phyloP scores from a whole-genome alignment of 108 stramenopile species.

The Cylindrotheca closterium region DNA sequence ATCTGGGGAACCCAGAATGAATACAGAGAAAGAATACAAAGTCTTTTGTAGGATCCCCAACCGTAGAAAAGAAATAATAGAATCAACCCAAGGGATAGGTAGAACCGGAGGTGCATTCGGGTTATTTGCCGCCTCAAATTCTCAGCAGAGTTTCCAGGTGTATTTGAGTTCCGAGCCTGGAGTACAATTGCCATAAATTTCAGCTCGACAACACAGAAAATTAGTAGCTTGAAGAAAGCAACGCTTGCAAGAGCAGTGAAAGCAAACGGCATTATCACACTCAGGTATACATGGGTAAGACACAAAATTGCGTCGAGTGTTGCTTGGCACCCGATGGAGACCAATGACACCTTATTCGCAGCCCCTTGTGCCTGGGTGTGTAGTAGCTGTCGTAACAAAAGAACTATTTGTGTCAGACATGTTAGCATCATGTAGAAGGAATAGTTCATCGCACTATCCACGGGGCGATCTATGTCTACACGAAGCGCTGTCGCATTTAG shows the following conservation, averaged over 20 bases:
- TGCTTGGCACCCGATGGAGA: constrained; percentile 91
- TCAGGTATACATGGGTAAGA: constrained; percentile 83
- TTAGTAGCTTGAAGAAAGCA: constrained; percentile 94
- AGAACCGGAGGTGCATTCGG: constrained; percentile 87
- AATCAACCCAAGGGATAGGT: constrained; percentile 67
- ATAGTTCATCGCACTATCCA: constrained; percentile 89
- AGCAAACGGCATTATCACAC: constrained; percentile 81
- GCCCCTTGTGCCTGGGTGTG: constrained; percentile 83
- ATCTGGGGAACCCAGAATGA: constrained; percentile 99
- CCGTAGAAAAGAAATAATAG: constrained; percentile 72
- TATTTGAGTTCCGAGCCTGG: constrained; percentile 70
- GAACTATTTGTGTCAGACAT: constrained; percentile 85
- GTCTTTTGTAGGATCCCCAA: constrained; percentile 31
- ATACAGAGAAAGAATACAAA: constrained; percentile 77
- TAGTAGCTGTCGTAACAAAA: constrained; percentile 84
- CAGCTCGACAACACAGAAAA: constrained; percentile 95
- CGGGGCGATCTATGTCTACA: constrained; percentile 84
- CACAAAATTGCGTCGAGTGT: constrained; percentile 89
- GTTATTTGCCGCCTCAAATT: constrained; percentile 72
- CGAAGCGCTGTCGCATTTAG: constrained; percentile 83
- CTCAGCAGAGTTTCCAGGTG: constrained; percentile 66
- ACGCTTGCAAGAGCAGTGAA: constrained; percentile 89
- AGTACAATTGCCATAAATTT: constrained; percentile 90
- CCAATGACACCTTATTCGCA: constrained; percentile 77
- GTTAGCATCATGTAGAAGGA: constrained; percentile 88